Conservation (phyloP, 371 early-diverging fungal genomes). For the Circinella umbellata region DNA sequence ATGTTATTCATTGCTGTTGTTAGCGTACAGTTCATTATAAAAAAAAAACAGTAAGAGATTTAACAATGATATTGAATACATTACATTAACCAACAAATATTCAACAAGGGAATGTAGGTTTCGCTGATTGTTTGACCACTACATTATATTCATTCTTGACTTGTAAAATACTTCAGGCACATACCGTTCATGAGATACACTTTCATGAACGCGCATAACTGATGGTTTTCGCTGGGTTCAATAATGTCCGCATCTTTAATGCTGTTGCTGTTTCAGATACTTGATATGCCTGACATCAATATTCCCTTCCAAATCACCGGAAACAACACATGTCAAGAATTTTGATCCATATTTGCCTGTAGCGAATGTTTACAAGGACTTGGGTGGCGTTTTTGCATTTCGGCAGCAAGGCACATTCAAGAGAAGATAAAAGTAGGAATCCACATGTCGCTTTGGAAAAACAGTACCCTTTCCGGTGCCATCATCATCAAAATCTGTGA, state of each 20-base stretch:
- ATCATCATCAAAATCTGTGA: slow-evolving; percentile 93
- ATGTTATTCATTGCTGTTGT: not conserved
- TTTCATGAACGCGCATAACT: slow-evolving; percentile 86
- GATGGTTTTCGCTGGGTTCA: slow-evolving; percentile 90
- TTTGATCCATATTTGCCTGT: slow-evolving; percentile 87
- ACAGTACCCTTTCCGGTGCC: slow-evolving; percentile 85
- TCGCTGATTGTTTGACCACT: slow-evolving; percentile 82
- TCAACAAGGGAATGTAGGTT: slow-evolving; percentile 97
- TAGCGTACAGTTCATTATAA: no score
- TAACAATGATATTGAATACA: slow-evolving; percentile 15
- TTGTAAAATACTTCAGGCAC: slow-evolving; percentile 97
- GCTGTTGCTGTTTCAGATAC: slow-evolving; percentile 93
- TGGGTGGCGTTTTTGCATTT: slow-evolving; percentile 87
- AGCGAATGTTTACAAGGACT: slow-evolving; percentile 72
- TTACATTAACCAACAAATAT: slow-evolving; percentile 93
- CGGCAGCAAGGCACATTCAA: slow-evolving; percentile 93
- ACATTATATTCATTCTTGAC: slow-evolving; percentile 93
- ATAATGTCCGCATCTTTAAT: slow-evolving; percentile 92
- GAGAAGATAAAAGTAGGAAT: slow-evolving; percentile 93
- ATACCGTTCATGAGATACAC: slow-evolving; percentile 76
- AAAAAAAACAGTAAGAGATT: no score
- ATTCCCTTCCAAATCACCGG: slow-evolving; percentile 80
- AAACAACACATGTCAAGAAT: slow-evolving; percentile 93
- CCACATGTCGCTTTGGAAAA: slow-evolving; percentile 84
- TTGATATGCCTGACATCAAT: slow-evolving; percentile 93